Evolutionary conservation across 1,139 yeast genomes (phyloP).

Genomic region (Nakaseomyces nivariensis): DNA sequence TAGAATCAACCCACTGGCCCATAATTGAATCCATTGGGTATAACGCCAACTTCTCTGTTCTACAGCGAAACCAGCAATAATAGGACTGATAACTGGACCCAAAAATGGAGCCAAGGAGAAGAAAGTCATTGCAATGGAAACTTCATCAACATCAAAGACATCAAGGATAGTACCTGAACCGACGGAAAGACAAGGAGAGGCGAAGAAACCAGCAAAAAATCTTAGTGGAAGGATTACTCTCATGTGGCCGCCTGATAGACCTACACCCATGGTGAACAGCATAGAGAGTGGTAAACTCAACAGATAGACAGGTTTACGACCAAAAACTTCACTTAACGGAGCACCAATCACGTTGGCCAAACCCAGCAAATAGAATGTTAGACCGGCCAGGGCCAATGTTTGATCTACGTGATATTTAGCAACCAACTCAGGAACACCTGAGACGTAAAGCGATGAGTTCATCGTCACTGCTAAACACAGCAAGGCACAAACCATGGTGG

Average conservation of each 20-base stretch:
- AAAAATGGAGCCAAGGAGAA: slow-evolving; percentile 63
- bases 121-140: slow-evolving; percentile 60
- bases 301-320: slow-evolving; percentile 56
- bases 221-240: slow-evolving; percentile 55
- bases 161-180: slow-evolving; percentile 85
- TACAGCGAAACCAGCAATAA: slow-evolving; percentile 71
- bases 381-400: slow-evolving; percentile 54
- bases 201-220: slow-evolving; percentile 69
- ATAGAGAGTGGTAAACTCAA: slow-evolving; percentile 55
- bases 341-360: slow-evolving; percentile 70
- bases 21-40: slow-evolving; percentile 67
- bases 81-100: slow-evolving; percentile 79
- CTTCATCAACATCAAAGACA: slow-evolving; percentile 54
- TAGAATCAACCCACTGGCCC: slow-evolving; percentile 58
- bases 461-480: slow-evolving; percentile 59
- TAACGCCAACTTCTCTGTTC: slow-evolving; percentile 65
- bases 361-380: slow-evolving; percentile 62
- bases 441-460: slow-evolving; percentile 61
- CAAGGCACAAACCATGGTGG: slow-evolving; percentile 52
- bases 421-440: slow-evolving; percentile 48
- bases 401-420: slow-evolving; percentile 40
- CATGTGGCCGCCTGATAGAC: slow-evolving; percentile 46
- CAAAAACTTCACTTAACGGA: slow-evolving; percentile 66
- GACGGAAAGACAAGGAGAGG: slow-evolving; percentile 77
- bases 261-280: slow-evolving; percentile 71